Percentiles rank a stretch among this genome's conserved stretches.
phyloP scores from a whole-genome alignment of 805 yeast species.

The Candida oleophila region DNA sequence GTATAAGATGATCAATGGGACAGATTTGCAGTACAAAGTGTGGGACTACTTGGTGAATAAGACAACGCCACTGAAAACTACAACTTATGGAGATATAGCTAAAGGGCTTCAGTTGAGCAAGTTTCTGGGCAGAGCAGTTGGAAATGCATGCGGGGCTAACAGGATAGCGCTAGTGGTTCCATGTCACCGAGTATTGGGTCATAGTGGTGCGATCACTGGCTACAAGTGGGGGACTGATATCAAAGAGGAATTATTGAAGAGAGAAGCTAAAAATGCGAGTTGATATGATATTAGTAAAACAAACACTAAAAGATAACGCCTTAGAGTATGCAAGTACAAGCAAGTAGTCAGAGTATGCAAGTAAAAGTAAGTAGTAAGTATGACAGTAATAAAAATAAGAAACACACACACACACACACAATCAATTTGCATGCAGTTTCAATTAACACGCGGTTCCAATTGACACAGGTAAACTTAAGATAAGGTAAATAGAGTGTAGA shows the following conservation, averaged over 20 bases:
- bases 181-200: slow-evolving; percentile 41
- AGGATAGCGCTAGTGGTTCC: slow-evolving; percentile 40
- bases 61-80: slow-evolving; percentile 26
- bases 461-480: too few relatives aligned
- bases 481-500: too few relatives aligned
- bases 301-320: too few relatives aligned
- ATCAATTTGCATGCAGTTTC: too few relatives aligned
- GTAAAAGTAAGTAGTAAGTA: too few relatives aligned
- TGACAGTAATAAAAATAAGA: too few relatives aligned
- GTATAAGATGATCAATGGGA: slow-evolving; percentile 32
- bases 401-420: too few relatives aligned
- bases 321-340: too few relatives aligned
- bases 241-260: slow-evolving; percentile 24
- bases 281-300: too few relatives aligned
- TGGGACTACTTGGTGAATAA: slow-evolving; percentile 31
- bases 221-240: slow-evolving; percentile 37
- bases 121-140: slow-evolving; percentile 37
- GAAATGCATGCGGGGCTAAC: slow-evolving; percentile 41
- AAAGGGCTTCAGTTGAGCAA: slow-evolving; percentile 21
- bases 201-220: slow-evolving; percentile 30
- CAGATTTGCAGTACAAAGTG: slow-evolving; percentile 35
- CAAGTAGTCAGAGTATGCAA: too few relatives aligned
- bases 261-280: slow-evolving; percentile 10
- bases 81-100: slow-evolving; percentile 34
- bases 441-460: too few relatives aligned